These are phyloP conservation scores for Colletotrichum lupini DNA, from an alignment of 2,329 filamentous ascomycete genomes.

Conservation along the genomic window DNA sequence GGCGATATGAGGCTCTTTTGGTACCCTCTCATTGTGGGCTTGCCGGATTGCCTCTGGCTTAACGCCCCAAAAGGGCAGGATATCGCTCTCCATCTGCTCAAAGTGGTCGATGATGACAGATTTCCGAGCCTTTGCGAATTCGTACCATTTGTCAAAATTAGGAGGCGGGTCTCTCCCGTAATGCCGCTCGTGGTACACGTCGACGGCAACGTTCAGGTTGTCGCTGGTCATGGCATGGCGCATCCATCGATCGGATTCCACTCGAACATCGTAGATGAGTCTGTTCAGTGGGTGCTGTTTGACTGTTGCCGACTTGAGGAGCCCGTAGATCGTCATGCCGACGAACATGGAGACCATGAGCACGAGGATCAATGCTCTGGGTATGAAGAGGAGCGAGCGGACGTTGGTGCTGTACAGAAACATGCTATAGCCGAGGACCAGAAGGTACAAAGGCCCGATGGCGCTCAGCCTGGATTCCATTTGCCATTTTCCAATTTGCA, in stretches of 20 bases:
- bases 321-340: conserved; percentile 49
- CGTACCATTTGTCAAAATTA: conserved; percentile 87
- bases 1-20: conserved; percentile 55
- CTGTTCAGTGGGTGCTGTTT: conserved; percentile 59
- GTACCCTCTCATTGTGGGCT: conserved; percentile 55
- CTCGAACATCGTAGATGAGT: conserved; percentile 60
- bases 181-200: conserved; percentile 62
- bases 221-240: conserved; percentile 58
- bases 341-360: conserved; percentile 52
- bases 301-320: conserved; percentile 42
- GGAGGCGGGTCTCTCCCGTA: conserved; percentile 79
- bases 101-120: conserved; percentile 84
- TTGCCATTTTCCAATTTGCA: conserved; percentile 57
- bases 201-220: conserved; percentile 57
- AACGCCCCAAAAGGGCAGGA: conserved; percentile 83
- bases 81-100: conserved; percentile 79
- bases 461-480: conserved; percentile 50
- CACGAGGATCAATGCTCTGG: conserved; percentile 52
- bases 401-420: conserved; percentile 58
- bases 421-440: conserved; percentile 53
- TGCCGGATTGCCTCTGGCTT: conserved; percentile 75
- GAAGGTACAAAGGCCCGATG: conserved; percentile 51
- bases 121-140: conserved; percentile 75
- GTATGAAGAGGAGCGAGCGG: conserved; percentile 55
- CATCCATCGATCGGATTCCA: conserved; percentile 62